Evolutionary conservation across 768 basidiomycete species (phyloP).

Genomic region (Lactarius tabidus): DNA sequence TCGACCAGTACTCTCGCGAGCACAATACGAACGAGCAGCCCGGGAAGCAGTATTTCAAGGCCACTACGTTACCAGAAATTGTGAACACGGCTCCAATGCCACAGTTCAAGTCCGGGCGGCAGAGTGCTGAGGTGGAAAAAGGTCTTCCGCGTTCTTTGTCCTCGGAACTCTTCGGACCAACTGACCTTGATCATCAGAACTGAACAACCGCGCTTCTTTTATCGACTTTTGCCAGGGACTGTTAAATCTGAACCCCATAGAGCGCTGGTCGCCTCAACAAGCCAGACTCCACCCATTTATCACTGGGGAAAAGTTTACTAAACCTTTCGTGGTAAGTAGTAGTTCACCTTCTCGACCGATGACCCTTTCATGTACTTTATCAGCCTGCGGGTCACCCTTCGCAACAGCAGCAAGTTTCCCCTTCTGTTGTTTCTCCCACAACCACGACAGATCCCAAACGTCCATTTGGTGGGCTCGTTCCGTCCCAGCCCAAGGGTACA

Average conservation of each 20-base stretch:
- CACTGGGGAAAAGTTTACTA: constrained; percentile 92
- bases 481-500: constrained; percentile 81
- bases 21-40: constrained; percentile 96
- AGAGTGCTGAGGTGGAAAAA: constrained; percentile 81
- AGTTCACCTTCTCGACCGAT: constrained; percentile 10
- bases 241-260: constrained; percentile 89
- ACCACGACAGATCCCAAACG: constrained; percentile 64
- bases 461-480: constrained; percentile 90
- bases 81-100: constrained; percentile 96
- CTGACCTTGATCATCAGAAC: constrained; percentile 48
- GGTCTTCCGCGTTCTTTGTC: constrained; percentile 40
- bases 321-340: constrained; percentile 70
- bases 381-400: constrained; percentile 29
- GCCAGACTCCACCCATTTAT: constrained; percentile 96
- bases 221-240: constrained; percentile 97
- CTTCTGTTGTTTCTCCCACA: constrained; percentile 34
- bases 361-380: not conserved
- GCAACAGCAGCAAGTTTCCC: constrained; percentile 26
- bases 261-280: constrained; percentile 96
- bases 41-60: constrained; percentile 98
- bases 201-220: constrained; percentile 90
- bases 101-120: constrained; percentile 66
- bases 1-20: constrained; percentile 95
- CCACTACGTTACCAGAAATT: constrained; percentile 88
- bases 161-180: not conserved